Evolutionary conservation across 2,329 filamentous ascomycete species (phyloP).

Genomic region (Colletotrichum eremochloae): DNA sequence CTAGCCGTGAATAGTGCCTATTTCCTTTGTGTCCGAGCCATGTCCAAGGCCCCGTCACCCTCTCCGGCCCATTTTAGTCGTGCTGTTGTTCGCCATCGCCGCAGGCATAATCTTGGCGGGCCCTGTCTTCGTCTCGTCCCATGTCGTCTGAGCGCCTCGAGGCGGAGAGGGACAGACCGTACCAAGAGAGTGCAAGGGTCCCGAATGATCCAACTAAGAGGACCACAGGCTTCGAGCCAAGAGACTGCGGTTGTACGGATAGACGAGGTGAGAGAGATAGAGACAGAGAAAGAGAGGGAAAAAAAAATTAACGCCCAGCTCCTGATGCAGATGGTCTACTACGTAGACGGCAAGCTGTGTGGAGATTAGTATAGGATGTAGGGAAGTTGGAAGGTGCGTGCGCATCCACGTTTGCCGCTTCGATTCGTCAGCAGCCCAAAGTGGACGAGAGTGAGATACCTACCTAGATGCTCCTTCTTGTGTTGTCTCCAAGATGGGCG

Average conservation of each 20-base stretch:
- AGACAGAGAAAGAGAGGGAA: not conserved
- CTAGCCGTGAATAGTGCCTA: constrained; percentile 18
- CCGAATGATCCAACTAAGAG: not conserved
- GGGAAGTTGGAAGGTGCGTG: constrained; percentile 23
- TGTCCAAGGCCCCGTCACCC: constrained; percentile 19
- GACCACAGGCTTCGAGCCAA: constrained; percentile 12
- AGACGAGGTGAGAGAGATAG: not conserved
- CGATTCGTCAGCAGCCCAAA: not conserved
- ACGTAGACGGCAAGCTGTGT: constrained; percentile 25
- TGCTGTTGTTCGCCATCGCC: constrained; percentile 18
- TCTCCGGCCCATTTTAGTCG: constrained; percentile 1
- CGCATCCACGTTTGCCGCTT: not conserved
- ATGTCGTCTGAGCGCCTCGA: not conserved
- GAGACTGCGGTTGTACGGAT: constrained; percentile 1
- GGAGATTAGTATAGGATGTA: constrained; percentile 27
- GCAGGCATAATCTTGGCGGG: not conserved
- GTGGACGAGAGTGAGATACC: not conserved
- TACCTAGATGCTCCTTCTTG: not conserved
- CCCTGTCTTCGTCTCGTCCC: not conserved
- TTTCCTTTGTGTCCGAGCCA: constrained; percentile 25
- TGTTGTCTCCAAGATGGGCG: constrained; percentile 30
- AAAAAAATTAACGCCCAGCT: constrained; percentile 9
- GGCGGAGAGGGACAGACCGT: not conserved
- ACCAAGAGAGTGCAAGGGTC: not conserved
- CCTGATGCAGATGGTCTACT: not conserved